Percentiles rank a stretch among this genome's conserved stretches.
These are phyloP conservation scores for Diplodia intermedia DNA, from an alignment of 2,329 filamentous ascomycete genomes.

Conservation along the genomic window DNA sequence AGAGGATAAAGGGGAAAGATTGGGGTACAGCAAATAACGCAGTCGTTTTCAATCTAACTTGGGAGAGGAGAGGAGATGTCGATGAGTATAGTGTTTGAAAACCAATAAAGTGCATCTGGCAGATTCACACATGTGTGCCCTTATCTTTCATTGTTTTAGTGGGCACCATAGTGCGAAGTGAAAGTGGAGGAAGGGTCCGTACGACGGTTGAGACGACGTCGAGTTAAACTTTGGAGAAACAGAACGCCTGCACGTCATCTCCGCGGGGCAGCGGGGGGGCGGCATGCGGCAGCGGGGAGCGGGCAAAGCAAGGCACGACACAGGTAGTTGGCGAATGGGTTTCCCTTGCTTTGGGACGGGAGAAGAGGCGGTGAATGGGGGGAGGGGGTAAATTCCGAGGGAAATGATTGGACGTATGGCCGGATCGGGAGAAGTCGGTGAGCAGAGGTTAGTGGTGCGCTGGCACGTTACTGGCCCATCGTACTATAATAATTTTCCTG, in stretches of 20 bases:
- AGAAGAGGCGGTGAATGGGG: not conserved
- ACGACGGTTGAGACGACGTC: constrained; percentile 15
- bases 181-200: not conserved
- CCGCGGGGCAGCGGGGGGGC: not conserved
- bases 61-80: not conserved
- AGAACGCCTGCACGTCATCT: constrained; percentile 19
- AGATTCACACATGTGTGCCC: not conserved
- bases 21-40: too few species aligned
- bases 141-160: not conserved
- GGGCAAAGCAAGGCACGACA: not conserved
- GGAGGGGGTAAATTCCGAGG: not conserved
- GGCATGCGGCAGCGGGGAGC: not conserved
- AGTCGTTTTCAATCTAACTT: constrained; percentile 3
- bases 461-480: not conserved
- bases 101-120: not conserved
- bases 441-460: not conserved
- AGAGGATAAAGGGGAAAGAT: not conserved
- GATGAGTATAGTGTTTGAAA: not conserved
- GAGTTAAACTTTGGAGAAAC: constrained; percentile 4
- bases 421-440: not conserved
- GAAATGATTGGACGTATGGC: not conserved
- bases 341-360: not conserved
- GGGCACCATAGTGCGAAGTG: not conserved
- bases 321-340: not conserved
- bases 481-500: not conserved